A percentile compares a stretch with the other conserved stretches of the same genome.
Evolutionary conservation across 108 stramenopile genomes (phyloP).

Genomic region (Nitzschia palea): DNA sequence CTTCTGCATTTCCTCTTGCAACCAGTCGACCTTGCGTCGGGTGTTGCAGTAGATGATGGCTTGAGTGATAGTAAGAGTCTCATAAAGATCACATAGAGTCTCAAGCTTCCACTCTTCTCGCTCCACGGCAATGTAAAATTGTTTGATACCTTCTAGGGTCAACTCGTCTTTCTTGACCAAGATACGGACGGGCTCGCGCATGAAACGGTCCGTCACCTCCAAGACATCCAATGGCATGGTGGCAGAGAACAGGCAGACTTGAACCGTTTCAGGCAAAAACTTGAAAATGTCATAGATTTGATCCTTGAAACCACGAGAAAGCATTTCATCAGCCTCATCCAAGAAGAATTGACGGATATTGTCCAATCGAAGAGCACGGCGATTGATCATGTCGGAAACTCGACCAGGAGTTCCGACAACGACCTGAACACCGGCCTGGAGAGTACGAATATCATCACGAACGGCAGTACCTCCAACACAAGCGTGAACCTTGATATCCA

Average conservation of each 20-base stretch:
- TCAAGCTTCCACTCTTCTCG: slow-evolving; percentile 99
- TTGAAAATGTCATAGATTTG: slow-evolving; percentile 99
- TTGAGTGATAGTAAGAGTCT: slow-evolving; percentile 99
- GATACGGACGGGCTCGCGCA: slow-evolving; percentile 99
- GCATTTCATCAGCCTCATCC: slow-evolving; percentile 99
- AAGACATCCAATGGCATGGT: slow-evolving; percentile 99
- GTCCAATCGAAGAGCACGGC: slow-evolving; percentile 93
- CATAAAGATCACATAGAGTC: slow-evolving; percentile 99
- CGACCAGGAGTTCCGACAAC: slow-evolving; percentile 99
- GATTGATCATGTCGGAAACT: slow-evolving; percentile 99
- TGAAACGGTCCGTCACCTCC: slow-evolving; percentile 98
- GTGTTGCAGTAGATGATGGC: slow-evolving; percentile 99
- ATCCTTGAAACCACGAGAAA: slow-evolving; percentile 99
- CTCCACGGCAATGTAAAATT: slow-evolving; percentile 99
- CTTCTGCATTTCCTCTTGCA: slow-evolving; percentile 96
- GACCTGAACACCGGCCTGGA: slow-evolving; percentile 97
- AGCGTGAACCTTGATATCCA: slow-evolving; percentile 96
- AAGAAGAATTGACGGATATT: slow-evolving; percentile 95
- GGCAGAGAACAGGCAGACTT: slow-evolving; percentile 98
- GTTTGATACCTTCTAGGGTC: slow-evolving; percentile 99
- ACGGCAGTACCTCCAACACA: slow-evolving; percentile 99
- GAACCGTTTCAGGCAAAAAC: slow-evolving; percentile 98
- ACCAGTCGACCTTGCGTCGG: slow-evolving; percentile 98
- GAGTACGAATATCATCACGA: slow-evolving; percentile 98
- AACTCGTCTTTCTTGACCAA: slow-evolving; percentile 99